Conservation (phyloP, 2,329 filamentous ascomycete genomes). For the Sporothrix mexicana region DNA sequence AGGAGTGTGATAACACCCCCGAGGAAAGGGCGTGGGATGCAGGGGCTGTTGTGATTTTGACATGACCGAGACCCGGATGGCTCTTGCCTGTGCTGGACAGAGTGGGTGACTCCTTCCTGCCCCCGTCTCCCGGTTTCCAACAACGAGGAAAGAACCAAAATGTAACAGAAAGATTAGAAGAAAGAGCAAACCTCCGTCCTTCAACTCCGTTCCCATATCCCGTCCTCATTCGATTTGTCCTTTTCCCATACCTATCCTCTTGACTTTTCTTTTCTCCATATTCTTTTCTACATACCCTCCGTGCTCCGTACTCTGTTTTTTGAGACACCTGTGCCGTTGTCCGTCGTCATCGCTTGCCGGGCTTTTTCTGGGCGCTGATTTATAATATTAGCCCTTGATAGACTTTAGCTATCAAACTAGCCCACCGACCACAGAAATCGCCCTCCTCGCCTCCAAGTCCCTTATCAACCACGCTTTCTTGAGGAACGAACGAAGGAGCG, state of each 20-base stretch:
- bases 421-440: not conserved
- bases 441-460: slow-evolving; percentile 6
- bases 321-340: not conserved
- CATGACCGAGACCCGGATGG: slow-evolving; percentile 8
- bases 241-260: not conserved
- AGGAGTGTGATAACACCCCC: not conserved
- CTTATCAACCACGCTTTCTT: slow-evolving; percentile 18
- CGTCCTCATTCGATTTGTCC: not conserved
- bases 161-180: not conserved
- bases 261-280: not conserved
- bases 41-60: not conserved
- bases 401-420: slow-evolving; percentile 14
- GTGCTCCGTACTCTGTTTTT: not conserved
- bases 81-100: slow-evolving; percentile 3
- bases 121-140: slow-evolving; percentile 1
- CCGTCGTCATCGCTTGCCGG: slow-evolving; percentile 1
- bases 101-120: not conserved
- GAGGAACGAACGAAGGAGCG: slow-evolving; percentile 9
- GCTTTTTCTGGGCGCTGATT: slow-evolving; percentile 19
- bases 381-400: slow-evolving; percentile 24
- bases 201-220: not conserved
- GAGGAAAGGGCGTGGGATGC: slow-evolving; percentile 17
- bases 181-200: not conserved
- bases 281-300: not conserved
- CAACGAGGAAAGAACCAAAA: not conserved